phyloP scores from a whole-genome alignment of 306 rosid species.

The Castanopsis chinensis region DNA sequence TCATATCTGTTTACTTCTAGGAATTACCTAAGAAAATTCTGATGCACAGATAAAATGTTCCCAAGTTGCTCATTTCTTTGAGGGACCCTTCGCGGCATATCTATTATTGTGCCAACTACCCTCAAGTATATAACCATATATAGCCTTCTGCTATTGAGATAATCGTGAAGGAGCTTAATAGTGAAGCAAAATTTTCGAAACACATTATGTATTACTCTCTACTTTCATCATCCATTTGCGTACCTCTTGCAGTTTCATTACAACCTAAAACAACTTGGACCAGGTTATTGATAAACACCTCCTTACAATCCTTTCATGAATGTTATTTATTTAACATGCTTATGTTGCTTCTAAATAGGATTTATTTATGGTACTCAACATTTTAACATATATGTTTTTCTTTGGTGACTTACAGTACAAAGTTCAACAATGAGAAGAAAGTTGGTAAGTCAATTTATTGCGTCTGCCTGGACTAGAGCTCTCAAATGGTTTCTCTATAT shows the following conservation, averaged over 20 bases:
- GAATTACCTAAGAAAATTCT: neutral
- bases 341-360: neutral
- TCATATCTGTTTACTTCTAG: neutral
- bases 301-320: neutral
- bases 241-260: conserved; percentile 26
- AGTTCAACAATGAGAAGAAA: conserved; percentile 18
- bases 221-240: conserved; percentile 16
- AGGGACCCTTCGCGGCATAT: neutral
- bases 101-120: neutral
- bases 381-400: neutral
- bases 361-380: neutral
- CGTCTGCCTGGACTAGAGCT: neutral
- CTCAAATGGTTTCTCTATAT: neutral
- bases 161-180: neutral
- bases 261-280: conserved; percentile 23
- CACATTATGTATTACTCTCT: conserved; percentile 31
- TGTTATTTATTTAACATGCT: neutral
- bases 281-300: conserved; percentile 25
- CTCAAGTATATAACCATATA: neutral
- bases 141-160: neutral
- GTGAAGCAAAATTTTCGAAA: neutral
- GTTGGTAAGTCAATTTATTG: conserved; percentile 26
- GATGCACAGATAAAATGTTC: neutral
- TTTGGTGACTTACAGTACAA: conserved; percentile 28
- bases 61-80: neutral